A percentile compares a stretch with the other conserved stretches of the same genome.
Conservation (phyloP, 1,284 basidiomycete species). For the Ganoderma lucidum region DNA sequence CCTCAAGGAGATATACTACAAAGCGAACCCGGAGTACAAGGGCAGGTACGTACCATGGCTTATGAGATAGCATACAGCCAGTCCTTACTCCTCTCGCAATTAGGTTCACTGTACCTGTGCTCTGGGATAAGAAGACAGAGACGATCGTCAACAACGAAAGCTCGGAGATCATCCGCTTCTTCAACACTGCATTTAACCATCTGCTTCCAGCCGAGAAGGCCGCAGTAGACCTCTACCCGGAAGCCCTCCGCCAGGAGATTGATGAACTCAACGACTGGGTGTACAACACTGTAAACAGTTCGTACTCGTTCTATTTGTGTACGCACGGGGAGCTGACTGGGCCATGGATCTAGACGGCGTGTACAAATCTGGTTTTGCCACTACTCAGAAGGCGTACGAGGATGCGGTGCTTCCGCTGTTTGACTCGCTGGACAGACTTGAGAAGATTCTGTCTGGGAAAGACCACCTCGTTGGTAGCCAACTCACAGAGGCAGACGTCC, state of each 20-base stretch:
- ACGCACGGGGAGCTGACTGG: not conserved
- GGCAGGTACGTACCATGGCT: constrained; percentile 57
- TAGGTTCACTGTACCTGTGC: constrained; percentile 84
- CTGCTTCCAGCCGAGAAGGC: constrained; percentile 74
- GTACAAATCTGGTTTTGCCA: constrained; percentile 92
- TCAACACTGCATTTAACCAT: constrained; percentile 87
- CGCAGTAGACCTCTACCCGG: constrained; percentile 40
- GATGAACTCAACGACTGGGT: constrained; percentile 91
- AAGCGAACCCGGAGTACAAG: constrained; percentile 73
- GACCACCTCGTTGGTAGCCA: constrained; percentile 84
- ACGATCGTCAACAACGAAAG: constrained; percentile 97
- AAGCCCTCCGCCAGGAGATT: constrained; percentile 62
- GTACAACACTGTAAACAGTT: constrained; percentile 84
- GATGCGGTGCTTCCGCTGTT: constrained; percentile 78
- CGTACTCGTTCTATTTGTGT: constrained; percentile 33
- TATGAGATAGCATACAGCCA: constrained; percentile 72
- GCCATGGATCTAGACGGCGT: constrained; percentile 66
- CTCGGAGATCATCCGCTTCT: constrained; percentile 92
- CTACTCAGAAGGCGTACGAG: constrained; percentile 84
- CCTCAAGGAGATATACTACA: constrained; percentile 88
- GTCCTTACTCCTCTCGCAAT: constrained; percentile 52
- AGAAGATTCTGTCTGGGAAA: constrained; percentile 79
- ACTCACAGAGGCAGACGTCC: constrained; percentile 92
- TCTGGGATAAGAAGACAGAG: constrained; percentile 93
- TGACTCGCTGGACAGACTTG: constrained; percentile 80